phyloP scores from a whole-genome alignment of 2,329 filamentous ascomycete species.

The Penicillium griseofulvum region DNA sequence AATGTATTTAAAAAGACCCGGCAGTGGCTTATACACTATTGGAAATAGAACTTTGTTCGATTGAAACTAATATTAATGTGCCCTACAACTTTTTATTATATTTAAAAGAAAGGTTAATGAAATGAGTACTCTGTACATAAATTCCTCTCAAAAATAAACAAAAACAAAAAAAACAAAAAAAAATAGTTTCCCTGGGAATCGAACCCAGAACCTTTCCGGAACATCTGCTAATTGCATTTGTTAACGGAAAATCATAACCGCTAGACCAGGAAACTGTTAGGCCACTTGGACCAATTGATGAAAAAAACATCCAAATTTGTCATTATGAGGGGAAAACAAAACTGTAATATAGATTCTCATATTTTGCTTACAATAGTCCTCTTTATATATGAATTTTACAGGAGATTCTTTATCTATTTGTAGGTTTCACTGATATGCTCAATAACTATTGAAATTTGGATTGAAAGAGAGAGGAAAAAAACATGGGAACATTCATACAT shows the following conservation, averaged over 20 bases:
- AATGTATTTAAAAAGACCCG: no score
- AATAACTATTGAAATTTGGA: neutral
- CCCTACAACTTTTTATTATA: no score
- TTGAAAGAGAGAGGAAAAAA: neutral
- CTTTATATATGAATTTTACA: neutral
- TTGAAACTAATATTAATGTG: no score
- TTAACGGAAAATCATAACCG: slow-evolving; percentile 9
- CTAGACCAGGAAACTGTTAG: slow-evolving; percentile 9
- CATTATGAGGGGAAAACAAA: no score
- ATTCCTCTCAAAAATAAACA: no score
- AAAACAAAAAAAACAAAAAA: neutral
- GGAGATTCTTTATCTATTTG: neutral
- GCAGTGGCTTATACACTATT: no score
- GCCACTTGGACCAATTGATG: neutral
- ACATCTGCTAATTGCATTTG: neutral
- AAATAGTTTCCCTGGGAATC: slow-evolving; percentile 11
- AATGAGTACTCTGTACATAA: no score
- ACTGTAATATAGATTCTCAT: no score
- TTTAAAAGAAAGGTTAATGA: no score
- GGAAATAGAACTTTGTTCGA: neutral
- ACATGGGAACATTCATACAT: neutral
- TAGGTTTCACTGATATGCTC: neutral
- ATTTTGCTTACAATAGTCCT: no score
- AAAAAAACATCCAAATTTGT: no score
- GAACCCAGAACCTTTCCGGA: slow-evolving; percentile 6